phyloP scores from a whole-genome alignment of 352 stramenopile genomes.

The Pythium aphanidermatum region DNA sequence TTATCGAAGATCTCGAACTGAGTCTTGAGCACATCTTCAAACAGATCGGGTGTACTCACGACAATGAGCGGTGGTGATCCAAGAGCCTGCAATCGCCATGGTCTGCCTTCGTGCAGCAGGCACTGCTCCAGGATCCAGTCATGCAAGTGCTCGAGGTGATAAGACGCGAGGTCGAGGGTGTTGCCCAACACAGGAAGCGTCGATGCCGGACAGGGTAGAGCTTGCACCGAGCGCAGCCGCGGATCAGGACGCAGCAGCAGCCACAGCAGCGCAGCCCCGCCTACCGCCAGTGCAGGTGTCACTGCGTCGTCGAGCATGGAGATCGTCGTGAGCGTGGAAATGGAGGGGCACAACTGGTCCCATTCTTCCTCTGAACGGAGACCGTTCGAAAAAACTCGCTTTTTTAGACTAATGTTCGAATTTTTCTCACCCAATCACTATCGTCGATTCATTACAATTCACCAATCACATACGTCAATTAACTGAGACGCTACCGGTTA shows the following conservation, averaged over 20 bases:
- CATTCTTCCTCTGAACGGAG: too few species aligned
- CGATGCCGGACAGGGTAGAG: constrained; percentile 27
- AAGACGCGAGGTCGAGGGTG: constrained; percentile 31
- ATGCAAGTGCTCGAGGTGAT: constrained; percentile 37
- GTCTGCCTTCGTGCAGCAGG: constrained; percentile 27
- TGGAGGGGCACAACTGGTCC: too few species aligned
- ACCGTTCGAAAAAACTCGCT: too few species aligned
- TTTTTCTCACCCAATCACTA: too few species aligned
- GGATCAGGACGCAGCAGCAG: constrained; percentile 10
- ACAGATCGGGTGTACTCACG: constrained; percentile 26
- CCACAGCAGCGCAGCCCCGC: constrained; percentile 4
- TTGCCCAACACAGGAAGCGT: constrained; percentile 20
- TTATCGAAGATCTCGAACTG: constrained; percentile 80
- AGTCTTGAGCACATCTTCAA: constrained; percentile 51
- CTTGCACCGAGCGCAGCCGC: constrained; percentile 6
- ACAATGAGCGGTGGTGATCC: constrained; percentile 35
- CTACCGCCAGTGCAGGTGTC: not conserved
- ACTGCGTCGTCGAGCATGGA: too few species aligned
- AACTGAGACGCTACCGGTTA: too few species aligned
- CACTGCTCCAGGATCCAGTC: constrained; percentile 57
- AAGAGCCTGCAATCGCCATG: constrained; percentile 36
- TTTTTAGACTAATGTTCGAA: too few species aligned
- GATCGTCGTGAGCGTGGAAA: too few species aligned
- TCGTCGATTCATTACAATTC: too few species aligned
- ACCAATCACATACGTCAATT: too few species aligned